Percentiles rank a stretch among this genome's conserved stretches.
These are phyloP conservation scores for Paspalum vaginatum DNA, from an alignment of 176 grass and related monocot species.

Conservation along the genomic window DNA sequence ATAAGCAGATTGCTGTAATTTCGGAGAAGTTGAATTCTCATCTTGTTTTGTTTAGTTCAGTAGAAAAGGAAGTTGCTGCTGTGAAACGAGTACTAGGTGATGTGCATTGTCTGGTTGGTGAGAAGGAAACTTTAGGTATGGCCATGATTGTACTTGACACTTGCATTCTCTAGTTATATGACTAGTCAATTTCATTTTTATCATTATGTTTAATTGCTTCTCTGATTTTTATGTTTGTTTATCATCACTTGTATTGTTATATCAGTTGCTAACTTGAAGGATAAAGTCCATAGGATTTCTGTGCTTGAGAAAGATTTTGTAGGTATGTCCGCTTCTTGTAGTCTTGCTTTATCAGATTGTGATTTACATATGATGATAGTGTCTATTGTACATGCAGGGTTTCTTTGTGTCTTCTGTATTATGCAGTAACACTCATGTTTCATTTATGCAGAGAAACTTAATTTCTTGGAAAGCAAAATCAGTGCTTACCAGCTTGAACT, in stretches of 20 bases:
- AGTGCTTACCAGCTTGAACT: constrained; percentile 66
- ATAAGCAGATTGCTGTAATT: constrained; percentile 68
- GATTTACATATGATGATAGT: constrained; percentile 24
- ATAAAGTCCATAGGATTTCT: constrained; percentile 70
- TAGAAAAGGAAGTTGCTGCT: constrained; percentile 66
- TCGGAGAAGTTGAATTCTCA: constrained; percentile 81
- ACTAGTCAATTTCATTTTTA: not conserved
- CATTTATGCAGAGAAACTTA: constrained; percentile 62
- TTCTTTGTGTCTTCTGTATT: constrained; percentile 23
- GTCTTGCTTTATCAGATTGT: constrained; percentile 17
- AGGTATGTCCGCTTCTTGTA: constrained; percentile 50
- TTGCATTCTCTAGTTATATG: not conserved
- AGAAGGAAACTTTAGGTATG: constrained; percentile 83
- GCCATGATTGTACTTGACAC: constrained; percentile 26
- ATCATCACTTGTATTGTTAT: constrained; percentile 19
- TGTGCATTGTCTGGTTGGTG: constrained; percentile 58
- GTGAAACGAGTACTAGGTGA: constrained; percentile 62
- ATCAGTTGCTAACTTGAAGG: constrained; percentile 73
- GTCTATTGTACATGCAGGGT: not conserved
- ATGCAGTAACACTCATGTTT: constrained; percentile 28
- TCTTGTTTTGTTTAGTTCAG: constrained; percentile 64
- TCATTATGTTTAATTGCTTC: constrained; percentile 19
- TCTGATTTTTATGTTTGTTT: not conserved
- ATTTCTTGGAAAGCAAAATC: constrained; percentile 72
- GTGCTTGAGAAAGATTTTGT: constrained; percentile 79